phyloP scores from a whole-genome alignment of 179 eudicot species.

The Spinacia oleracea region DNA sequence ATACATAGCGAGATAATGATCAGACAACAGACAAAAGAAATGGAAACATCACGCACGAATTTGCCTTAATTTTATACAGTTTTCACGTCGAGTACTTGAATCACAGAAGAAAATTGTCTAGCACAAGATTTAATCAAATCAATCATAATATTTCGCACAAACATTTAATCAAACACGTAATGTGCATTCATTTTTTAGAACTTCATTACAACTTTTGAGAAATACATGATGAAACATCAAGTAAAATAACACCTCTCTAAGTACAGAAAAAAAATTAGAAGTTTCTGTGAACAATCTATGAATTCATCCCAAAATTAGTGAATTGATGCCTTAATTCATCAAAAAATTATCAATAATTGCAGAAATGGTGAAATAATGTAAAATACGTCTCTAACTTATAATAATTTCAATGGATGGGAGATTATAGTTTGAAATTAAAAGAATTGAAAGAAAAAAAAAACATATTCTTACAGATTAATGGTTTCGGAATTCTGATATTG shows the following conservation, averaged over 20 bases:
- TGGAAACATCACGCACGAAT: background rate
- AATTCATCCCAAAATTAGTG: background rate
- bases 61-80: background rate
- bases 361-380: background rate
- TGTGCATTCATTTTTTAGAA: background rate
- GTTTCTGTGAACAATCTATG: background rate
- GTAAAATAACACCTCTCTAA: too few relatives aligned
- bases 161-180: slow-evolving; percentile 29
- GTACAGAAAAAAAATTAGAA: background rate
- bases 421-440: background rate
- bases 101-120: background rate
- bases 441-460: too few relatives aligned
- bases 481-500: background rate
- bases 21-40: background rate
- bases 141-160: background rate
- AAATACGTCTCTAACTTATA: background rate
- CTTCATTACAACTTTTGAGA: too few relatives aligned
- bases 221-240: background rate
- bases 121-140: background rate
- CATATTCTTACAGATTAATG: background rate
- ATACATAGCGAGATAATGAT: background rate
- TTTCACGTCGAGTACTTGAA: background rate
- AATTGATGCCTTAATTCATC: background rate
- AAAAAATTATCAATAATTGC: background rate
- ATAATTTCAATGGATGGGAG: background rate